Conservation (phyloP, 1,284 basidiomycete genomes). For the Trichosporon faecale region DNA sequence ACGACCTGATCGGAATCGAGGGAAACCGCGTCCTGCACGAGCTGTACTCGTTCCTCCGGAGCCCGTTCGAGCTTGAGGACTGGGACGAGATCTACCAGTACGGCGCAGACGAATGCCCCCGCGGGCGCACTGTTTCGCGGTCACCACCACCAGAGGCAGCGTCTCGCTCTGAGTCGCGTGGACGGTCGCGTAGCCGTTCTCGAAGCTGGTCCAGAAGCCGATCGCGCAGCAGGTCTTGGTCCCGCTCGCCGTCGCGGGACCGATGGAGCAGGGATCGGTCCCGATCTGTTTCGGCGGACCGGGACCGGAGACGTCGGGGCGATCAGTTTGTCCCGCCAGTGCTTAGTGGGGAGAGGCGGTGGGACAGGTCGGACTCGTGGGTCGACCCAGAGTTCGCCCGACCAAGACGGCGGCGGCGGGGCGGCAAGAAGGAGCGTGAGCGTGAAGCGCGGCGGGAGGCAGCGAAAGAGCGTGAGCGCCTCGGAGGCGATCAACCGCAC, state of each 20-base stretch:
- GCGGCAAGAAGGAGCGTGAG: slow-evolving; percentile 9
- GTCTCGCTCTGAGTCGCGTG: not conserved
- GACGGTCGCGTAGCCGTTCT: slow-evolving; percentile 13
- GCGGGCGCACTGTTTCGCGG: not conserved
- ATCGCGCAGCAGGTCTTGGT: slow-evolving; percentile 17
- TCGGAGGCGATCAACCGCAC: not conserved
- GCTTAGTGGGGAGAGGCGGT: slow-evolving; percentile 28
- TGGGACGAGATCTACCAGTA: slow-evolving; percentile 75
- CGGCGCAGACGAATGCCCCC: not conserved
- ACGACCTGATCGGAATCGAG: slow-evolving; percentile 50
- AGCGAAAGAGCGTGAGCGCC: not conserved
- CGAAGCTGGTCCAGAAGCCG: slow-evolving; percentile 12
- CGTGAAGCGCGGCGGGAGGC: slow-evolving; percentile 12
- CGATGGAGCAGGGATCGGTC: slow-evolving; percentile 12
- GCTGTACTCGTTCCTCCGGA: slow-evolving; percentile 77
- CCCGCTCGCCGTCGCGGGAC: slow-evolving; percentile 18
- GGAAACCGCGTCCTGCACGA: slow-evolving; percentile 90
- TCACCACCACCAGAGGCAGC: slow-evolving; percentile 13
- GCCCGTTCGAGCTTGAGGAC: slow-evolving; percentile 72
- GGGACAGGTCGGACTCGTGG: slow-evolving; percentile 47
- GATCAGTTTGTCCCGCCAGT: slow-evolving; percentile 13
- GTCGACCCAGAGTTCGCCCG: slow-evolving; percentile 38
- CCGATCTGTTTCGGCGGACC: slow-evolving; percentile 25
- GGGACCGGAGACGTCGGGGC: slow-evolving; percentile 34
- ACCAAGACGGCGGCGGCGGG: slow-evolving; percentile 7